phyloP scores from a whole-genome alignment of 495 filamentous ascomycete species.

The Annulohypoxylon nitens region DNA sequence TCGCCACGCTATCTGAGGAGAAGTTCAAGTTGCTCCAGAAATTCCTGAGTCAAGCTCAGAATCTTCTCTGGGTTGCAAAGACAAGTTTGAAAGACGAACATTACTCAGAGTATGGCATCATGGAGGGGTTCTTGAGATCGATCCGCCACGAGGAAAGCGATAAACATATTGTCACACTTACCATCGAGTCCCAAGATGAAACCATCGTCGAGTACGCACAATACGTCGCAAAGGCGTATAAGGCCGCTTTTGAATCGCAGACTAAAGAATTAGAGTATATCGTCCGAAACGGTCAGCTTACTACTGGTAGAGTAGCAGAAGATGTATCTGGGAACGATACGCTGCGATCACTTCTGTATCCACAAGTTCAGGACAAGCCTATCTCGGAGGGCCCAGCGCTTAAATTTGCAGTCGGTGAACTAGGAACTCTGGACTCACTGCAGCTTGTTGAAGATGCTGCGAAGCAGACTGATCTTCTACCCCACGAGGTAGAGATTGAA shows the following conservation, averaged over 20 bases:
- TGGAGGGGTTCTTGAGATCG: constrained; percentile 49
- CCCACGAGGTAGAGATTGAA: constrained; percentile 49
- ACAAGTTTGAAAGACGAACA: constrained; percentile 26
- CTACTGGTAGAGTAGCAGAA: constrained; percentile 42
- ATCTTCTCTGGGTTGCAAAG: constrained; percentile 52
- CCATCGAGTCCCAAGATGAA: constrained; percentile 42
- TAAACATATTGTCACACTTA: constrained; percentile 47
- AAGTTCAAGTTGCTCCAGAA: constrained; percentile 50
- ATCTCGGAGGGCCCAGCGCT: constrained; percentile 44
- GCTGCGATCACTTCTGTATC: constrained; percentile 37
- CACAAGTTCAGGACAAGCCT: constrained; percentile 39
- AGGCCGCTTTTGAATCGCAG: constrained; percentile 39
- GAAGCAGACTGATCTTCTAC: constrained; percentile 23
- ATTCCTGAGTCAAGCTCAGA: constrained; percentile 51
- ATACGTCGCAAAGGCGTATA: constrained; percentile 40
- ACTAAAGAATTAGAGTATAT: constrained; percentile 49
- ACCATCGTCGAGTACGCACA: constrained; percentile 8
- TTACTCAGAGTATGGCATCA: constrained; percentile 44
- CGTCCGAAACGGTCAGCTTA: constrained; percentile 47
- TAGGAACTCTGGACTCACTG: constrained; percentile 45
- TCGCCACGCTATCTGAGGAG: constrained; percentile 54
- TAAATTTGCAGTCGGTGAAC: constrained; percentile 41
- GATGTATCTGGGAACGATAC: constrained; percentile 38
- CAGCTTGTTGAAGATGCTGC: constrained; percentile 47
- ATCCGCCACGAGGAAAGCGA: constrained; percentile 49